phyloP scores from a whole-genome alignment of 2,329 filamentous ascomycete species.

The Exophiala viscosa region DNA sequence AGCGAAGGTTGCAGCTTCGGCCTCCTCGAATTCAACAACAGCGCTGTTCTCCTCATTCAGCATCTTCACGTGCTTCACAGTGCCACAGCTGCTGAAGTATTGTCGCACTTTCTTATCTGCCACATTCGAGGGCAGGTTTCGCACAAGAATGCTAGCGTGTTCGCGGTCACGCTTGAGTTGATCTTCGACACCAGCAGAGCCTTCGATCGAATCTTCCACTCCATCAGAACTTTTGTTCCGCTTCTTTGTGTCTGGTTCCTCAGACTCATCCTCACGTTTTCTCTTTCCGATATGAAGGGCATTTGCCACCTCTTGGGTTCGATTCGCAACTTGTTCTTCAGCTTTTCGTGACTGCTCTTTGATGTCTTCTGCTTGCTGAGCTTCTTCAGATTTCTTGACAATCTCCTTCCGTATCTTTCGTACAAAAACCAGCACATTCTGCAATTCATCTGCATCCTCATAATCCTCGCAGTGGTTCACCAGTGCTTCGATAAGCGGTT shows the following conservation, averaged over 20 bases:
- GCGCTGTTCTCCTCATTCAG: constrained; percentile 66
- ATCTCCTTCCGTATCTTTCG: constrained; percentile 65
- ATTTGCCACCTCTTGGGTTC: constrained; percentile 27
- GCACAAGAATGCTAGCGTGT: constrained; percentile 78
- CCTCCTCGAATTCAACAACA: constrained; percentile 77
- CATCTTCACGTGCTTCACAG: constrained; percentile 72
- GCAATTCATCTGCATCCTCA: constrained; percentile 71
- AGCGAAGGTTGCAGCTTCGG: constrained; percentile 77
- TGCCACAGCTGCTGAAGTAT: constrained; percentile 88
- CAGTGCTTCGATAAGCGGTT: constrained; percentile 47
- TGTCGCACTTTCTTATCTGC: constrained; percentile 72
- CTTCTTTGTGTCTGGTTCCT: constrained; percentile 58
- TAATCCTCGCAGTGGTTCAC: constrained; percentile 73
- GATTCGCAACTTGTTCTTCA: constrained; percentile 30
- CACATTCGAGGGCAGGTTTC: constrained; percentile 67
- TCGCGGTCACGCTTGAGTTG: constrained; percentile 77
- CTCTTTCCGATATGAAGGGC: constrained; percentile 55
- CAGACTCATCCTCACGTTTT: constrained; percentile 63
- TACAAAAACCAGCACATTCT: constrained; percentile 68
- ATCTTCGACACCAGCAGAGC: constrained; percentile 36
- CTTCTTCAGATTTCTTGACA: constrained; percentile 63
- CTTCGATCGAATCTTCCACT: constrained; percentile 31
- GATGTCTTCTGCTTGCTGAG: constrained; percentile 52
- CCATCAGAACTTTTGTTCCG: constrained; percentile 56
- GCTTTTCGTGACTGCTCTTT: constrained; percentile 30